Conservation (phyloP, 768 basidiomycete genomes). For the Boletus reticuloceps region DNA sequence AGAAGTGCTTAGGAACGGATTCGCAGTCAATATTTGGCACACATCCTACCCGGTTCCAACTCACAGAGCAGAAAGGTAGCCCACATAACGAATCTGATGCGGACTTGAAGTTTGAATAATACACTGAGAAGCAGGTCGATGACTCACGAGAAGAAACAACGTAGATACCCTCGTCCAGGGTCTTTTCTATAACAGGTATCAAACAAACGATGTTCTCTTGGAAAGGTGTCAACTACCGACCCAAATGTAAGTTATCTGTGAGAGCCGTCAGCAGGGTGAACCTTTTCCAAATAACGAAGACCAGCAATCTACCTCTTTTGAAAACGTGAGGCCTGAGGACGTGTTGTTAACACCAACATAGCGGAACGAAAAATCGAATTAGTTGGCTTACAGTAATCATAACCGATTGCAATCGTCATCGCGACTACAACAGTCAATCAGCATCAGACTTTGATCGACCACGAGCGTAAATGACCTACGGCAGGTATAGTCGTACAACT, state of each 20-base stretch:
- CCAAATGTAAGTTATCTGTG: neutral
- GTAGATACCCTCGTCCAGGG: conserved; percentile 1
- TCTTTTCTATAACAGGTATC: neutral
- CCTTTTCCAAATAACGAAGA: neutral
- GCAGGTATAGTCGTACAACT: neutral
- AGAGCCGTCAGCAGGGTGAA: neutral
- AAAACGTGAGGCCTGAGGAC: neutral
- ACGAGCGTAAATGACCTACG: too few relatives aligned
- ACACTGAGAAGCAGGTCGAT: too few relatives aligned
- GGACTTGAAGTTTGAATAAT: neutral
- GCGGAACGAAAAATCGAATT: neutral
- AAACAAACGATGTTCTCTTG: neutral
- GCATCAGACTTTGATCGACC: neutral
- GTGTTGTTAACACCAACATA: neutral
- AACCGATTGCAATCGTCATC: neutral
- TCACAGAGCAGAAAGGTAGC: neutral
- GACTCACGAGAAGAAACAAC: neutral
- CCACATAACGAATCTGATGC: neutral
- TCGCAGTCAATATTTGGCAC: neutral
- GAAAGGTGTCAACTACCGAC: neutral
- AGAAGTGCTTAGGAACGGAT: neutral
- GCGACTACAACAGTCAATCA: neutral
- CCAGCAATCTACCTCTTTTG: neutral
- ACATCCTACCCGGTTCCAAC: neutral
- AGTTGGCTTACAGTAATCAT: neutral